A percentile compares a stretch with the other conserved stretches of the same genome.
phyloP scores from a whole-genome alignment of 208 protist species.

The Leishmania tarentolae region DNA sequence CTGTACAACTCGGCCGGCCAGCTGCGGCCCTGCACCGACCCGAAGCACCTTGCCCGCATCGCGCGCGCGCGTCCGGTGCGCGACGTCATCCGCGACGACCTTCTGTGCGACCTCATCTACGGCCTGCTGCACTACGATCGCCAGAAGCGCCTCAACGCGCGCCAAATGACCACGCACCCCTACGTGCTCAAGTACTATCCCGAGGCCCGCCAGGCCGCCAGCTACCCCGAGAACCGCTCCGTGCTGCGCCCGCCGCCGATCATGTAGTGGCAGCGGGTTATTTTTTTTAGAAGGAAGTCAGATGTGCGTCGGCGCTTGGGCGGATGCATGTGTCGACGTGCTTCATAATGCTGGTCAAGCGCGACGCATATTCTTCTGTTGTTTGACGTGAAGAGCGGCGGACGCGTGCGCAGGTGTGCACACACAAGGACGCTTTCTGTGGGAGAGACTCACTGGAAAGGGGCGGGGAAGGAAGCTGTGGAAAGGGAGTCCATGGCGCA shows the following conservation, averaged over 20 bases:
- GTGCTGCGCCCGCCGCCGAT: constrained; percentile 47
- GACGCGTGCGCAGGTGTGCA: no score
- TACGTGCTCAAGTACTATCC: constrained; percentile 87
- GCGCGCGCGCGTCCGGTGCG: constrained; percentile 54
- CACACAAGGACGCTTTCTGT: no score
- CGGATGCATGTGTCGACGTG: no score
- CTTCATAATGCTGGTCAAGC: no score
- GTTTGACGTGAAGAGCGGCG: no score
- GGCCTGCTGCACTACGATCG: constrained; percentile 78
- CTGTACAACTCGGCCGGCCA: constrained; percentile 54
- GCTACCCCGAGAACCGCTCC: constrained; percentile 62
- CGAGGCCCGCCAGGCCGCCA: constrained; percentile 63
- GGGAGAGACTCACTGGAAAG: no score
- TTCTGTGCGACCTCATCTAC: constrained; percentile 66
- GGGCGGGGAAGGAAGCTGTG: no score
- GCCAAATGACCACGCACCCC: constrained; percentile 73
- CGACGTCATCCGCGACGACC: constrained; percentile 57
- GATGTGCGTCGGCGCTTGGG: no score
- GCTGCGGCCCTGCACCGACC: constrained; percentile 62
- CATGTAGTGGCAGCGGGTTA: constrained; percentile 30
- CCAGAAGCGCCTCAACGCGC: constrained; percentile 61
- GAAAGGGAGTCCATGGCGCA: no score
- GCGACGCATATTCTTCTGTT: no score
- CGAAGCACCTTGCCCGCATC: constrained; percentile 67
- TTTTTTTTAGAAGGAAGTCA: no score